Conservation (phyloP, 352 stramenopile genomes). For the Sclerospora graminicola region DNA sequence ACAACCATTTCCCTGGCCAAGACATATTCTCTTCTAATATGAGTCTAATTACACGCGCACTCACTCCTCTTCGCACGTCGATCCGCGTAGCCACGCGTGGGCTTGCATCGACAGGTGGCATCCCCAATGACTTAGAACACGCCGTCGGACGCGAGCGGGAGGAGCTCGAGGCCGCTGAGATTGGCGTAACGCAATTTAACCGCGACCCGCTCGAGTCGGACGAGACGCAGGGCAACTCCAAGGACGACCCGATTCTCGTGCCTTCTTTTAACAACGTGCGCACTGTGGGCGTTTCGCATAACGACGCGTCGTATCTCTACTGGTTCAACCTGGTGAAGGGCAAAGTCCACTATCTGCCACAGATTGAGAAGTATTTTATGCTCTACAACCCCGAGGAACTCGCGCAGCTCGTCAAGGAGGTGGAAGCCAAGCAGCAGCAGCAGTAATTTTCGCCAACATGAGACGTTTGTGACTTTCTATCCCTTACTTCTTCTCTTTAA, state of each 20-base stretch:
- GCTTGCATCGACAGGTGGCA: slow-evolving; percentile 41
- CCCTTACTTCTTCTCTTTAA: not conserved
- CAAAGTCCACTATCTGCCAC: slow-evolving; percentile 80
- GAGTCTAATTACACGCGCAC: slow-evolving; percentile 38
- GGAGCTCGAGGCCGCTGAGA: slow-evolving; percentile 62
- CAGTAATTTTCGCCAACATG: no score
- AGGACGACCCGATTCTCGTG: slow-evolving; percentile 83
- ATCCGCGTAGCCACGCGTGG: slow-evolving; percentile 28
- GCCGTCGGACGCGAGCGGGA: slow-evolving; percentile 69
- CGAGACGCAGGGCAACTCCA: slow-evolving; percentile 82
- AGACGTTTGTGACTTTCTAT: no score
- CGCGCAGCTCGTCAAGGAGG: slow-evolving; percentile 71
- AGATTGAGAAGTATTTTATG: slow-evolving; percentile 87
- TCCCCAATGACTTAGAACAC: slow-evolving; percentile 73
- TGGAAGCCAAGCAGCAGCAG: slow-evolving; percentile 76
- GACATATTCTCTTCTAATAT: slow-evolving; percentile 10
- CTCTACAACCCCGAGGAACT: slow-evolving; percentile 85
- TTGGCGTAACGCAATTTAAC: slow-evolving; percentile 66
- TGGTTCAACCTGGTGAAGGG: slow-evolving; percentile 84
- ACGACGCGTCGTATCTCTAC: slow-evolving; percentile 83
- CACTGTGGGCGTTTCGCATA: slow-evolving; percentile 77
- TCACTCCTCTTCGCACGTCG: slow-evolving; percentile 43
- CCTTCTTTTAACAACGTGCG: slow-evolving; percentile 68
- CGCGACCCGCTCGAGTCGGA: slow-evolving; percentile 79
- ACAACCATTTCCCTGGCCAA: not conserved